Percentiles rank a stretch among this genome's conserved stretches.
Conservation (phyloP, 805 yeast species). For the Saccharomycopsis lassenensis region DNA sequence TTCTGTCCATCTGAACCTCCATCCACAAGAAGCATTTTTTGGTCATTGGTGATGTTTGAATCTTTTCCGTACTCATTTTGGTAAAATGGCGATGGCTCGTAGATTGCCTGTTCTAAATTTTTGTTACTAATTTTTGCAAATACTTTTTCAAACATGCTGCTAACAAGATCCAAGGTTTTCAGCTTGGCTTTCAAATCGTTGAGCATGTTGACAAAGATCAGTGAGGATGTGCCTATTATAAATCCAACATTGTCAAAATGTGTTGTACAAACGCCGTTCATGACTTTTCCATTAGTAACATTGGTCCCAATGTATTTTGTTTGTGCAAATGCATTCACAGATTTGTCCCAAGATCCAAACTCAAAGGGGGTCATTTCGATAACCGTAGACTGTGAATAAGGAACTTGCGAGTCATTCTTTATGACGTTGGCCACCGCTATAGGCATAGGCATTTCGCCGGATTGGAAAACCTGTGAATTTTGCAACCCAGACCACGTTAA, state of each 20-base stretch:
- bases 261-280: slow-evolving; percentile 37
- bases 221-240: slow-evolving; percentile 72
- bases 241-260: slow-evolving; percentile 80
- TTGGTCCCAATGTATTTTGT: slow-evolving; percentile 60
- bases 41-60: slow-evolving; percentile 22
- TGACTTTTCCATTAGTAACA: slow-evolving; percentile 47
- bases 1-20: slow-evolving; percentile 42
- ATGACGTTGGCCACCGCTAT: slow-evolving; percentile 32
- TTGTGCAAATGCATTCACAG: slow-evolving; percentile 53
- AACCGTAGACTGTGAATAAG: slow-evolving; percentile 46
- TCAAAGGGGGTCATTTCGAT: slow-evolving; percentile 56
- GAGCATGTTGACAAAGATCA: slow-evolving; percentile 61
- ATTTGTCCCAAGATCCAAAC: slow-evolving; percentile 84
- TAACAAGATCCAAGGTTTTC: slow-evolving; percentile 2
- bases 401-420: slow-evolving; percentile 35
- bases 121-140: slow-evolving; percentile 25
- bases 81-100: slow-evolving; percentile 18
- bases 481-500: slow-evolving; percentile 31
- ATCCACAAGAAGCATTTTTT: slow-evolving; percentile 31
- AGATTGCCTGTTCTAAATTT: slow-evolving; percentile 23
- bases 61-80: slow-evolving; percentile 7
- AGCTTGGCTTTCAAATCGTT: slow-evolving; percentile 36
- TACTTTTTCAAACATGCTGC: slow-evolving; percentile 22
- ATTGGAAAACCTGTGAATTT: slow-evolving; percentile 35
- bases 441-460: slow-evolving; percentile 39